Base-by-base conservation (phyloP, 306 rosid species). In the Lithocarpus polystachyus region DNA sequence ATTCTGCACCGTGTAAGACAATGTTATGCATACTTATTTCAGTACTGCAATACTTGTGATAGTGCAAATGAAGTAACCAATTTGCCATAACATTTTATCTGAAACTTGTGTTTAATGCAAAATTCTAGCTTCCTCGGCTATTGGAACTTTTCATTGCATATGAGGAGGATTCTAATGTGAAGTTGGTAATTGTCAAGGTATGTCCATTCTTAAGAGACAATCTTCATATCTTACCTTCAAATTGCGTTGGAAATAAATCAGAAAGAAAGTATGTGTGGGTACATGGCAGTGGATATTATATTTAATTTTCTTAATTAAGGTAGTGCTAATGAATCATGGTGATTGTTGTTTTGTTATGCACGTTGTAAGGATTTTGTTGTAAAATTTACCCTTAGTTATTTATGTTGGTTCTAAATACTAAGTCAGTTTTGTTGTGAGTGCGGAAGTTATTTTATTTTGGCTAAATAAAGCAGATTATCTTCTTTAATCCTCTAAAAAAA, bases 121-220 rank as follows among this genome's bases (percentile, higher is more conserved):
- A 24, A 54, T 45, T 83, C 33, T 72, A 94, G 99, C 78, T 89
- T 54, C 86, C 92, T 78, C 88, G 74, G 37, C 88, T 94, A 37
- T 80, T 91, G 84, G 92, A 91, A 62, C 80, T 86, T 74, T 89
- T 92, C 71, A 28, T 74, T 17, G 75, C 89, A 2, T 90, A 80
- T 29, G 99, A 92, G 71, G 75, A 75, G 65, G 88, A 92, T 80
- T 67, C 92, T 76, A 86, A 82, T 81, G 84, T 92, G 74, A 92
- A 92, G 80, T 81, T 92, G 87, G 78, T 89, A 80, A 26, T 94
- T 56, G 35, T 92, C 76, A 92, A 94, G 99, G 99, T 91, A 85
- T 67, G 77, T 53, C 51, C 68, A 18, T 71, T 79, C 68, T 69
- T 5, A 45, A 5, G 8, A 35, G 29, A 56, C 55, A 79, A 31